Evolutionary conservation across 176 grass and related monocot species (phyloP).

Genomic region (Eremochloa ophiuroides): DNA sequence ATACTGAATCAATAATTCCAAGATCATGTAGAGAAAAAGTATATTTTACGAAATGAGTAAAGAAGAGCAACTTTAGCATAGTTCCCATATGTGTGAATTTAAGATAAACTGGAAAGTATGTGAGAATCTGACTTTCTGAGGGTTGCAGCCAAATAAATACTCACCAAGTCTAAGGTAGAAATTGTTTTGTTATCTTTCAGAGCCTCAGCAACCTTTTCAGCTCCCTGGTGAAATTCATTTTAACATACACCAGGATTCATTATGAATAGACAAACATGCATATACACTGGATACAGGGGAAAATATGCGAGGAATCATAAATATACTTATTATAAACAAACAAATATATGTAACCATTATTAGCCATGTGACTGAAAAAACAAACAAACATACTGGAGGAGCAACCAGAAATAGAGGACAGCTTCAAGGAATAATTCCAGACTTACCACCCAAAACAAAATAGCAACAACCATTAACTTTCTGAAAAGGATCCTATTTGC

Average conservation of each 20-base stretch:
- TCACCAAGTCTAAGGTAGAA: conserved; percentile 84
- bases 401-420: background rate
- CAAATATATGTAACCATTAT: background rate
- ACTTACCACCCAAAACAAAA: conserved; percentile 9
- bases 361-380: background rate
- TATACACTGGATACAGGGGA: background rate
- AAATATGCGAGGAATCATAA: background rate
- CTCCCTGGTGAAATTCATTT: conserved; percentile 65
- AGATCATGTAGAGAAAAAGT: background rate
- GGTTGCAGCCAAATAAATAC: conserved; percentile 22
- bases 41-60: background rate
- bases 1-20: background rate
- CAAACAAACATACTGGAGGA: background rate
- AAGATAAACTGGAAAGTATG: background rate
- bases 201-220: conserved; percentile 87
- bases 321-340: background rate
- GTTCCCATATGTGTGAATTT: conserved; percentile 8
- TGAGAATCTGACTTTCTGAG: background rate
- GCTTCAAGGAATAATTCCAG: background rate
- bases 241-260: conserved; percentile 25
- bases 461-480: background rate
- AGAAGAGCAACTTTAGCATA: background rate
- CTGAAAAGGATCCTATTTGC: conserved; percentile 10
- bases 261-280: background rate
- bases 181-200: conserved; percentile 87